Evolutionary conservation across 192 early-diverging fungal species (phyloP).

Genomic region (Coemansia sp.): DNA sequence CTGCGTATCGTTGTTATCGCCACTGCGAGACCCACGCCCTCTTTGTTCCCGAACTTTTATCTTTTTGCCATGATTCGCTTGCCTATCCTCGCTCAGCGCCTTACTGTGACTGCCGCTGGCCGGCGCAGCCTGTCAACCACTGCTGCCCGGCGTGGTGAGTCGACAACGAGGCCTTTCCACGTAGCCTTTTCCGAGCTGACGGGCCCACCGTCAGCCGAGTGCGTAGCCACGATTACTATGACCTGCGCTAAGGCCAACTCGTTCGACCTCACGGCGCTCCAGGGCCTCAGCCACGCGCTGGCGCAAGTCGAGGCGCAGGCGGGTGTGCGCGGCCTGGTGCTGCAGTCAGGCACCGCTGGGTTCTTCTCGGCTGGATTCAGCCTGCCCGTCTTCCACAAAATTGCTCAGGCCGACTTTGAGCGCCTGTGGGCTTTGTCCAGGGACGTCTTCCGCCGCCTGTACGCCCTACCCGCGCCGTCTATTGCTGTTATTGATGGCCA

Average conservation of each 20-base stretch:
- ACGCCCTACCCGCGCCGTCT: conserved; percentile 38
- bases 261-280: conserved; percentile 23
- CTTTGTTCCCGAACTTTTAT: neutral
- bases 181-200: conserved; percentile 29
- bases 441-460: conserved; percentile 33
- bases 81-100: neutral
- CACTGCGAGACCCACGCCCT: neutral
- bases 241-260: conserved; percentile 34
- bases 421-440: conserved; percentile 25
- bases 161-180: conserved; percentile 15
- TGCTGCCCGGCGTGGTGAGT: neutral
- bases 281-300: conserved; percentile 25
- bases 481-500: conserved; percentile 44
- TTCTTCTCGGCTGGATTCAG: conserved; percentile 45
- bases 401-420: conserved; percentile 21
- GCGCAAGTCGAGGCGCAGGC: conserved; percentile 18
- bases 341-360: conserved; percentile 26
- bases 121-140: conserved; percentile 14
- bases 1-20: neutral
- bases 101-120: neutral
- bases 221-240: conserved; percentile 43
- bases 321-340: conserved; percentile 32
- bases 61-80: neutral
- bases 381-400: conserved; percentile 21
- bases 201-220: conserved; percentile 7